A percentile compares a stretch with the other conserved stretches of the same genome.
phyloP scores from a whole-genome alignment of 305 asterid species.

The Euphrasia arctica region DNA sequence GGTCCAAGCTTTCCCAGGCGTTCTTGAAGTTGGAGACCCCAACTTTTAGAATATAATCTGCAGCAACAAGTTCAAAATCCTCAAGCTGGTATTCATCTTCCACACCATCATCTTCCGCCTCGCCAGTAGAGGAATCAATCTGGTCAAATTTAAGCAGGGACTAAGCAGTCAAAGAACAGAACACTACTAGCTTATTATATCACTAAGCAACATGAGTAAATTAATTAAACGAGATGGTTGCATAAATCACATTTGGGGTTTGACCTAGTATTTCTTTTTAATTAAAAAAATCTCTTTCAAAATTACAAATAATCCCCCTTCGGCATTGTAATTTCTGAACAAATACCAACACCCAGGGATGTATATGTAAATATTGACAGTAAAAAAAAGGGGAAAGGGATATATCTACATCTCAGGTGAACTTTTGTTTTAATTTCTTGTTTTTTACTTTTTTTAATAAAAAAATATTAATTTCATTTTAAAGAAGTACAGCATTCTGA shows the following conservation, averaged over 20 bases:
- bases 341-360: not conserved
- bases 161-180: constrained; percentile 7
- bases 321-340: too few relatives aligned
- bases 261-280: not conserved
- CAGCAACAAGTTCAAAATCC: constrained; percentile 81
- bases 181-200: constrained; percentile 13
- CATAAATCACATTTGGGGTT: not conserved
- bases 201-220: constrained; percentile 3
- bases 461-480: too few relatives aligned
- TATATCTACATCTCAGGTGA: too few relatives aligned
- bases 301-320: not conserved
- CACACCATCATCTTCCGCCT: constrained; percentile 86
- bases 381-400: too few relatives aligned
- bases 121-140: constrained; percentile 92
- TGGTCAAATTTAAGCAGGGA: constrained; percentile 25
- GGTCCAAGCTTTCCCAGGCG: constrained; percentile 90
- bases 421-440: too few relatives aligned
- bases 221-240: not conserved
- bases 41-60: constrained; percentile 81
- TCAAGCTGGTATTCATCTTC: constrained; percentile 97
- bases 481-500: too few relatives aligned
- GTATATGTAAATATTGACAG: not conserved
- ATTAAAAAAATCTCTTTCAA: not conserved
- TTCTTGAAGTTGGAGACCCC: constrained; percentile 89
- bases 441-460: too few relatives aligned